A percentile compares a stretch with the other conserved stretches of the same genome.
Conservation (phyloP, 2,329 filamentous ascomycete species). For the Ceratocystiopsis brevicomis region DNA sequence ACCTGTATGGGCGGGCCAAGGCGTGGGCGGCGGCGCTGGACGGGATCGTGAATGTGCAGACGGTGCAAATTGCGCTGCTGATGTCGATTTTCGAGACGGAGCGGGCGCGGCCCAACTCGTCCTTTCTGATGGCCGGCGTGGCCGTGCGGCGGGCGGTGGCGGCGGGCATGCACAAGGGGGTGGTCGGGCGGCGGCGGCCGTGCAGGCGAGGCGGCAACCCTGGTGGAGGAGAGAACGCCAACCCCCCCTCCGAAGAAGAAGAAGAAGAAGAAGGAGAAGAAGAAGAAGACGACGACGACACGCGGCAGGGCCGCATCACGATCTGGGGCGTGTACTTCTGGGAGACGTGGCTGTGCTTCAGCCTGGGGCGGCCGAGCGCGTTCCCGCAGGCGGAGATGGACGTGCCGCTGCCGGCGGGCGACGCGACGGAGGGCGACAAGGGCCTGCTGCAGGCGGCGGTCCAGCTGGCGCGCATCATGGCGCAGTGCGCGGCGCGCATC, state of each 20-base stretch:
- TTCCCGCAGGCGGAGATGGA: conserved; percentile 8
- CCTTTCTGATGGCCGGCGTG: conserved; percentile 4
- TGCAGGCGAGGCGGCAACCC: neutral
- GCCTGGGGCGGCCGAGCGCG: conserved; percentile 7
- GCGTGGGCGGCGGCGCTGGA: conserved; percentile 5
- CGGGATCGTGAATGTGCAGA: conserved; percentile 9
- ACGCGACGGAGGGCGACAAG: neutral
- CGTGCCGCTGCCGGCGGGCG: conserved; percentile 7
- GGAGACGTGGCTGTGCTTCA: conserved; percentile 10
- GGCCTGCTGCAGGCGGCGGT: conserved; percentile 5
- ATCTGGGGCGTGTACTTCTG: conserved; percentile 8
- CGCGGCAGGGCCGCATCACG: conserved; percentile 6
- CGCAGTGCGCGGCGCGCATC: conserved; percentile 6
- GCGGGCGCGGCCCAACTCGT: conserved; percentile 7
- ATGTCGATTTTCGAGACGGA: conserved; percentile 8
- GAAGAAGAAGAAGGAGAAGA: too few species aligned
- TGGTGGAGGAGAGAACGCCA: too few species aligned
- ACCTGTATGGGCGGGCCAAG: conserved; percentile 6
- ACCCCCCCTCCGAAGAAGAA: too few species aligned
- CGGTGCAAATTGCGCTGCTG: conserved; percentile 8
- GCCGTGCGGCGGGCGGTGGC: conserved; percentile 9
- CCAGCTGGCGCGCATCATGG: conserved; percentile 6
- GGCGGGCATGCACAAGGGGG: conserved; percentile 8
- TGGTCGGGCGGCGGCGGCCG: conserved; percentile 1
- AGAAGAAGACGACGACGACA: too few species aligned